phyloP scores from a whole-genome alignment of 78 protist genomes.

The Dictyostelium capitatum region DNA sequence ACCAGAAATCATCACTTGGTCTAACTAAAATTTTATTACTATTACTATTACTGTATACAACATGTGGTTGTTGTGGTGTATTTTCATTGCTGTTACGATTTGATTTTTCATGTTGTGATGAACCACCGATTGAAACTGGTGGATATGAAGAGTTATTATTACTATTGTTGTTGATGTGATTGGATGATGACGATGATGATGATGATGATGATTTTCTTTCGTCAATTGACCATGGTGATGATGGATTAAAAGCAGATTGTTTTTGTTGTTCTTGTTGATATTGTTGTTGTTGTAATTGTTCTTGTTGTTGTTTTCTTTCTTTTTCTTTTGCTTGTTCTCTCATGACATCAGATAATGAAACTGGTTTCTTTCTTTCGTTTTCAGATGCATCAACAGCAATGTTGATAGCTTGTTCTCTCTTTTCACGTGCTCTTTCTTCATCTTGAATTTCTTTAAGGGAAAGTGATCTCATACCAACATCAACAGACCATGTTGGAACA shows the following conservation, averaged over 20 bases:
- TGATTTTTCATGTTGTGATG: conserved; percentile 1
- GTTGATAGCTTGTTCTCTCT: not conserved
- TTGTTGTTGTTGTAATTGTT: conserved; percentile 41
- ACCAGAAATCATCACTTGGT: conserved; percentile 30
- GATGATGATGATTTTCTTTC: not conserved
- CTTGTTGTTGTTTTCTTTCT: conserved; percentile 28
- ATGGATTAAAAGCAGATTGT: conserved; percentile 29
- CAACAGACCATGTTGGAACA: conserved; percentile 40
- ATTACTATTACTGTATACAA: too few relatives aligned
- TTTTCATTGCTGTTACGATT: not conserved
- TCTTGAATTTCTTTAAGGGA: conserved; percentile 14
- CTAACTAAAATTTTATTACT: not conserved
- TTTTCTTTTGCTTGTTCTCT: conserved; percentile 75
- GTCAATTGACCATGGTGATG: conserved; percentile 70
- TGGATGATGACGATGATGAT: too few relatives aligned
- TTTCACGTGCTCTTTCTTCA: conserved; percentile 17
- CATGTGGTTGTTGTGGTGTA: not conserved
- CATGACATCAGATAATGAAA: conserved; percentile 59
- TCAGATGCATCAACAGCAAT: not conserved
- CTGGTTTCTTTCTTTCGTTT: conserved; percentile 26
- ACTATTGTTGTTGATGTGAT: not conserved
- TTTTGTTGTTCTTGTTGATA: conserved; percentile 32
- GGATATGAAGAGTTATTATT: not conserved
- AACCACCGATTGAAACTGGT: conserved; percentile 8
- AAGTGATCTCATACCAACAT: not conserved